Conservation (phyloP, 495 filamentous ascomycete species). For the Extremus antarcticus region DNA sequence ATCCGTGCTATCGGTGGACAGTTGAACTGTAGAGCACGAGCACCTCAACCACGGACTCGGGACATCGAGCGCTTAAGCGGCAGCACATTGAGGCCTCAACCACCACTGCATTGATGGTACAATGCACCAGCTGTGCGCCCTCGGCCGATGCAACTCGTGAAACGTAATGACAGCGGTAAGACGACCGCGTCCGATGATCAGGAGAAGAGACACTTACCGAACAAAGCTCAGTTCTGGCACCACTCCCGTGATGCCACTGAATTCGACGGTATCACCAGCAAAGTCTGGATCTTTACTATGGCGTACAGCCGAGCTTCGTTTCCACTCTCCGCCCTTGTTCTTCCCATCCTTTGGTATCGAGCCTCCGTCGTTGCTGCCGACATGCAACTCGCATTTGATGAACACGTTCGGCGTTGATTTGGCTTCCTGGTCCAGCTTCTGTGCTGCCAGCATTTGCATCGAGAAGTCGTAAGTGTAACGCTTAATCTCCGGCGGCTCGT, state of each 20-base stretch:
- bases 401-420: conserved; percentile 61
- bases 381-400: conserved; percentile 71
- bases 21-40: not conserved
- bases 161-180: not conserved
- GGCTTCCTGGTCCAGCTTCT: conserved; percentile 45
- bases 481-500: conserved; percentile 16
- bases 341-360: conserved; percentile 36
- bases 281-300: conserved; percentile 62
- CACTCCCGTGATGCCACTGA: conserved; percentile 51
- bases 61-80: conserved; percentile 1
- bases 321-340: conserved; percentile 51
- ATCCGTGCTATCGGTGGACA: not conserved
- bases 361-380: conserved; percentile 37
- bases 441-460: conserved; percentile 46
- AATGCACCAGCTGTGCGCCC: not conserved
- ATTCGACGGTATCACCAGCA: conserved; percentile 48
- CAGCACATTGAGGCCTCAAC: not conserved
- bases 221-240: conserved; percentile 73
- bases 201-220: conserved; percentile 38
- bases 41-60: not conserved
- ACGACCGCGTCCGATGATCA: not conserved
- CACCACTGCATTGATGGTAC: not conserved
- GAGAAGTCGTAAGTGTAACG: conserved; percentile 42
- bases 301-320: conserved; percentile 51
- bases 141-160: not conserved